Conservation (phyloP, 371 early-diverging fungal species). For the Cokeromyces recurvatus region DNA sequence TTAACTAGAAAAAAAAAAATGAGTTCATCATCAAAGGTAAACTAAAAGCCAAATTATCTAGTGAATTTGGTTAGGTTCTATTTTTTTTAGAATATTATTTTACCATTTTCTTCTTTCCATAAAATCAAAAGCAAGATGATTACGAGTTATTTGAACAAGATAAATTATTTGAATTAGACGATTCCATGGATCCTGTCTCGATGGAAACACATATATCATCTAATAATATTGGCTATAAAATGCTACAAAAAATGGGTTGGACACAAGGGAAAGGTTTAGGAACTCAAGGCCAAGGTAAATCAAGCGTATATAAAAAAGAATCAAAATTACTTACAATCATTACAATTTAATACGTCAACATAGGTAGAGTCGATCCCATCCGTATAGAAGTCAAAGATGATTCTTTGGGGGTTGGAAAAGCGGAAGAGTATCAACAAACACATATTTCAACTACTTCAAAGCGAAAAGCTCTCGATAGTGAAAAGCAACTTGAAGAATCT, state of each 20-base stretch:
- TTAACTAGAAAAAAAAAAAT: too few species aligned
- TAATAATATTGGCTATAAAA: constrained; percentile 55
- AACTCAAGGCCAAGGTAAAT: constrained; percentile 34
- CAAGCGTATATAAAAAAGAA: too few species aligned
- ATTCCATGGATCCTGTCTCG: constrained; percentile 9
- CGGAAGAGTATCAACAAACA: constrained; percentile 48
- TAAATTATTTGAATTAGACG: too few species aligned
- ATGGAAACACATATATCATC: constrained; percentile 56
- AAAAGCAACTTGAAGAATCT: constrained; percentile 65
- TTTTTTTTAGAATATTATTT: too few species aligned
- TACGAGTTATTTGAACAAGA: too few species aligned
- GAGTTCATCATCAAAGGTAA: too few species aligned
- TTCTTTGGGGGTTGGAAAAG: constrained; percentile 62
- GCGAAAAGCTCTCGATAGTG: constrained; percentile 54
- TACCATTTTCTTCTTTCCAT: too few species aligned
- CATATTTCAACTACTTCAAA: constrained; percentile 55
- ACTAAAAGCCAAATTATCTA: too few species aligned
- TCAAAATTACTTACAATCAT: too few species aligned
- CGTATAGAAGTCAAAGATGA: constrained; percentile 58
- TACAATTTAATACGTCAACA: too few species aligned
- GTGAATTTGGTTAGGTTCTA: too few species aligned
- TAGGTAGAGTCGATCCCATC: constrained; percentile 67
- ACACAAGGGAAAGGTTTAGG: constrained; percentile 60
- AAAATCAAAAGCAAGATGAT: too few species aligned
- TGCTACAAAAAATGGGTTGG: constrained; percentile 72